Evolutionary conservation across 345 rosid species (phyloP), one percentile per base, ranked within the genome.

Genomic region (Sonneratia alba): DNA sequence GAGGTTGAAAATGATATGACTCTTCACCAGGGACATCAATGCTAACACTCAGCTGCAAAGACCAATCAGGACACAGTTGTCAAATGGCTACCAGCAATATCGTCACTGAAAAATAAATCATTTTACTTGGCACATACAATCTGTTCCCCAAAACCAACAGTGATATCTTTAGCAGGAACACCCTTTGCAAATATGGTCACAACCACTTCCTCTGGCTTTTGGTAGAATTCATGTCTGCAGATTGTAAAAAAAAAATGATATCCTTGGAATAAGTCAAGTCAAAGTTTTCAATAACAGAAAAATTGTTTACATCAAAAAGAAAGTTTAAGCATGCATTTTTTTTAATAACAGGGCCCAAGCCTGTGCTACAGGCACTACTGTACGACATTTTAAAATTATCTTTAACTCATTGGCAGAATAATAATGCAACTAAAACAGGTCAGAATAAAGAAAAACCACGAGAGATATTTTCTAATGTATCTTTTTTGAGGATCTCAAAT

Each of bases 141-240:
- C 70, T 95, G 99, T 83, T 90, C 98, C 24, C 98, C 98, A 78
- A 85, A 92, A 70, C 87, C 91, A 34, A 90, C 81, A 12, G 73
- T 40, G 49, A 92, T 90, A 77, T 74, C 77, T 40, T 85, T 71
- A 6, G 82, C 82, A 6, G 83, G 90, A 74, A 95, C 68, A 76
- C 97, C 90, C 84, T 90, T 90, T 2, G 96, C 99, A 74, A 95
- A 90, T 62, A 92, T 72, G 32, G 94, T 92, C 55, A 95, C 86
- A 66, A 95, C 96, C 69, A 90, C 92, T 79, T 89, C 96, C 67
- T 92, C 96, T 43, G 92, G 91, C 83, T 85, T 95, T 80, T 95
- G 99, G 83, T 84, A 95, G 78, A 73, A 86, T 73, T 90, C 97
- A 76, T 92, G 99, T 76, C 99, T 95, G 84, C 68, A 72, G 15